phyloP scores from a whole-genome alignment of 2,329 filamentous ascomycete species.

The Raffaelea albimanens region DNA sequence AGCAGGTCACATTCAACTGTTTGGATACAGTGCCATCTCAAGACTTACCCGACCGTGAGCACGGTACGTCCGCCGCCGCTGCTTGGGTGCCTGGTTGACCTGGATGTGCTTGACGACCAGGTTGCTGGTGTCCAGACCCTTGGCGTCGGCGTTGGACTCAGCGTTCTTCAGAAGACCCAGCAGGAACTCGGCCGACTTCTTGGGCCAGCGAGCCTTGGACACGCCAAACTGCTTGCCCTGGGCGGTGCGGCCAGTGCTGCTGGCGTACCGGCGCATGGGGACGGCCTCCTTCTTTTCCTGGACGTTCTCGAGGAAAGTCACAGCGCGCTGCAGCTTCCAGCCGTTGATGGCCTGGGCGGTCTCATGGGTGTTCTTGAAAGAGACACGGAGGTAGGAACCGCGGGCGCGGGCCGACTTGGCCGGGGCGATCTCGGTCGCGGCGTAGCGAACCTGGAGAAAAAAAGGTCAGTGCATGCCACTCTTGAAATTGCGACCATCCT shows the following conservation, averaged over 20 bases:
- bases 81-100: slow-evolving; percentile 99
- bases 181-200: slow-evolving; percentile 98
- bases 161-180: slow-evolving; percentile 96
- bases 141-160: slow-evolving; percentile 92
- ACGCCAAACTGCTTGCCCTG: slow-evolving; percentile 99
- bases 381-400: slow-evolving; percentile 97
- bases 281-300: slow-evolving; percentile 94
- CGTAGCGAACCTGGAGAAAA: slow-evolving; percentile 78
- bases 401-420: slow-evolving; percentile 95
- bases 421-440: slow-evolving; percentile 75
- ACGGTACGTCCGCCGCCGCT: slow-evolving; percentile 98
- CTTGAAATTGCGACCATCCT: background rate
- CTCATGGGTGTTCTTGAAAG: slow-evolving; percentile 99
- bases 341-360: slow-evolving; percentile 99
- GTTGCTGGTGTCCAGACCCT: slow-evolving; percentile 95
- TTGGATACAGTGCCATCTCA: too few species aligned
- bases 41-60: slow-evolving; percentile 98
- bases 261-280: slow-evolving; percentile 95
- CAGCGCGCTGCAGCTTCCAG: slow-evolving; percentile 92
- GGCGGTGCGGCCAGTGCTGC: slow-evolving; percentile 87
- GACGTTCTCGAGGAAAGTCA: slow-evolving; percentile 97
- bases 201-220: slow-evolving; percentile 94
- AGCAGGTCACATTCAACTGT: too few species aligned
- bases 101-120: slow-evolving; percentile 99
- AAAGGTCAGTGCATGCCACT: slow-evolving; percentile 11